phyloP scores from a whole-genome alignment of 75 land plant genomes.

The Selaginella tamariscina region DNA sequence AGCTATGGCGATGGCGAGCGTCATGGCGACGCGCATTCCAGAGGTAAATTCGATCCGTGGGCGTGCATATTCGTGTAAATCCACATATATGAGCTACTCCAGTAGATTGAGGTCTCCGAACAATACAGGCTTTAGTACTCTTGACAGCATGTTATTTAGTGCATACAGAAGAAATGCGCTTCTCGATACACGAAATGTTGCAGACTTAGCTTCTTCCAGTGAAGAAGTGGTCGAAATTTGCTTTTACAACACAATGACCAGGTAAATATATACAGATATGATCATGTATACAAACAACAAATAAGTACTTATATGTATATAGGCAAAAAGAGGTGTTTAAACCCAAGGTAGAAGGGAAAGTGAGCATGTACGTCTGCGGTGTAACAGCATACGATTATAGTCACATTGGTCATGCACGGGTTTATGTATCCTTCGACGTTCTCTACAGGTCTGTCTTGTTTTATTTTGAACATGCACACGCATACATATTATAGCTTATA shows the following conservation, averaged over 20 bases:
- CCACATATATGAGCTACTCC: background rate
- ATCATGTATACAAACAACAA: too few species aligned
- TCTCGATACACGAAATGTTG: too few species aligned
- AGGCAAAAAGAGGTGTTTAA: slow-evolving; percentile 60
- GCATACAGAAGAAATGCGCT: too few species aligned
- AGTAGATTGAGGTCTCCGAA: background rate
- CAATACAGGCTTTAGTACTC: background rate
- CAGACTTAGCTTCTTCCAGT: background rate
- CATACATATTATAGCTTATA: background rate
- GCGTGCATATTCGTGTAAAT: background rate
- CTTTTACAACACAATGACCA: slow-evolving; percentile 61
- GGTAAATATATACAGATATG: too few species aligned
- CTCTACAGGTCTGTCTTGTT: slow-evolving; percentile 46
- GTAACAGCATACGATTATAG: slow-evolving; percentile 81
- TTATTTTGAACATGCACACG: background rate
- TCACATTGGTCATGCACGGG: slow-evolving; percentile 90
- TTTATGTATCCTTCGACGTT: slow-evolving; percentile 75
- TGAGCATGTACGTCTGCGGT: slow-evolving; percentile 94
- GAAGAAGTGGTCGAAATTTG: slow-evolving; percentile 17
- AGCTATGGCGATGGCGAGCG: background rate
- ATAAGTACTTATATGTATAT: too few species aligned
- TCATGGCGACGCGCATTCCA: background rate
- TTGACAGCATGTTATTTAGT: background rate
- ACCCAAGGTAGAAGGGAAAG: slow-evolving; percentile 51
- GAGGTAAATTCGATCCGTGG: too few species aligned